A percentile compares a stretch with the other conserved stretches of the same genome.
Conservation (phyloP, 176 grass and related monocot species). For the Aegilops umbellulata region DNA sequence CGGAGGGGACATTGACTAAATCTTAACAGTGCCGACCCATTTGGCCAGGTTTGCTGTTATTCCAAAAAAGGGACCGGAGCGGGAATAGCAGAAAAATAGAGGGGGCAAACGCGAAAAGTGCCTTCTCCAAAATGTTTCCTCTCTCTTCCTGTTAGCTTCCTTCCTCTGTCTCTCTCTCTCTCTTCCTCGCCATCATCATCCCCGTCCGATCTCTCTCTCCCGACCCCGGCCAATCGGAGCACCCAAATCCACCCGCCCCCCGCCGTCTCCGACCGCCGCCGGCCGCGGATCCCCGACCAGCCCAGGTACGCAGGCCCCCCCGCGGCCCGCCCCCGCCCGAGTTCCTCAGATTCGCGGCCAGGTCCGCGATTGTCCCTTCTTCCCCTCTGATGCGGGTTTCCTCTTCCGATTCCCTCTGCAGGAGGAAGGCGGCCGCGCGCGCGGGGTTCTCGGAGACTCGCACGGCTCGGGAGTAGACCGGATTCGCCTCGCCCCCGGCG, state of each 20-base stretch:
- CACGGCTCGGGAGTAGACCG: neutral
- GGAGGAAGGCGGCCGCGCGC: neutral
- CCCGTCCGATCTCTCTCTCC: constrained; percentile 7
- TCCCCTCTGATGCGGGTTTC: neutral
- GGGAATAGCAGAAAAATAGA: too few relatives aligned
- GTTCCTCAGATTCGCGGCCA: neutral
- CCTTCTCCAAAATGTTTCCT: neutral
- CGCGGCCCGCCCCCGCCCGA: neutral
- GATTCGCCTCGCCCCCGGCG: neutral
- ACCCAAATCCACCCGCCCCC: neutral
- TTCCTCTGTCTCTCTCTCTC: neutral
- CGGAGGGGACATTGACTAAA: too few relatives aligned
- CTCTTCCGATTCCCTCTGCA: neutral
- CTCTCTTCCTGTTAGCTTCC: neutral
- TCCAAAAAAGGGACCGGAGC: too few relatives aligned
- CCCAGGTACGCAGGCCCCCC: neutral
- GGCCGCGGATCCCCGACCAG: neutral
- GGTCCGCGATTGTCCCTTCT: neutral
- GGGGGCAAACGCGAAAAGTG: neutral
- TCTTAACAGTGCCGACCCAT: too few relatives aligned
- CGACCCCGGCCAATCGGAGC: neutral
- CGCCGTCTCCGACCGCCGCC: neutral
- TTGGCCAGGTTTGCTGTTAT: too few relatives aligned
- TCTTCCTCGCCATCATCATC: neutral
- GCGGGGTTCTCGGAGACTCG: neutral